These are phyloP conservation scores for Solioccasus polychromus DNA, from an alignment of 768 basidiomycete genomes.

Conservation along the genomic window DNA sequence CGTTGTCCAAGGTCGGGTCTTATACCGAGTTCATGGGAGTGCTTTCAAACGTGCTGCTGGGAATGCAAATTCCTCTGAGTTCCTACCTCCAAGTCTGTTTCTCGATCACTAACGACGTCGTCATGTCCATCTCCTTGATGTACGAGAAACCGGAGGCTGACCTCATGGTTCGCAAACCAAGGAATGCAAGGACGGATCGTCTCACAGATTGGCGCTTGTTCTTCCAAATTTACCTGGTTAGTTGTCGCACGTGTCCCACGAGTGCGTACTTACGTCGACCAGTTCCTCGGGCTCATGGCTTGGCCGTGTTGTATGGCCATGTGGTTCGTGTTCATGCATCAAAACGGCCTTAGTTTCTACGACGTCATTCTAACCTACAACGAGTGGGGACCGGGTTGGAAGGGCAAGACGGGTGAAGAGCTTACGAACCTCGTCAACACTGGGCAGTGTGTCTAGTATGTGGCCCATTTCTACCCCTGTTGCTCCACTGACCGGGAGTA, in stretches of 20 bases:
- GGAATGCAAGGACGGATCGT: conserved; percentile 47
- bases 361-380: conserved; percentile 42
- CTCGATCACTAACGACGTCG: conserved; percentile 51
- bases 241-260: conserved; percentile 10
- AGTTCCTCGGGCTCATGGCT: conserved; percentile 45
- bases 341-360: conserved; percentile 37
- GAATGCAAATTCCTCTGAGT: conserved; percentile 56
- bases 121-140: conserved; percentile 50
- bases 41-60: conserved; percentile 53
- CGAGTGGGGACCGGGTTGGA: conserved; percentile 36
- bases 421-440: conserved; percentile 36
- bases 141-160: conserved; percentile 52
- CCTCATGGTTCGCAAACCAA: conserved; percentile 46
- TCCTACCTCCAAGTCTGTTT: conserved; percentile 56
- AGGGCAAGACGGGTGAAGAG: conserved; percentile 29
- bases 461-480: neutral
- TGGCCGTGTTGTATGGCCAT: conserved; percentile 46
- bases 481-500: conserved; percentile 11
- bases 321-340: conserved; percentile 39
- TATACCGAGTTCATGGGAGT: conserved; percentile 61
- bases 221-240: conserved; percentile 45
- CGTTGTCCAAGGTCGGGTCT: conserved; percentile 40
- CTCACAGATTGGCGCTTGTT: conserved; percentile 50
- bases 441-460: conserved; percentile 48
- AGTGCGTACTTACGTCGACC: conserved; percentile 3